Percentiles rank a stretch among this genome's conserved stretches.
Evolutionary conservation across 139 green algal species (phyloP).

Genomic region (Picochlorum sp.): DNA sequence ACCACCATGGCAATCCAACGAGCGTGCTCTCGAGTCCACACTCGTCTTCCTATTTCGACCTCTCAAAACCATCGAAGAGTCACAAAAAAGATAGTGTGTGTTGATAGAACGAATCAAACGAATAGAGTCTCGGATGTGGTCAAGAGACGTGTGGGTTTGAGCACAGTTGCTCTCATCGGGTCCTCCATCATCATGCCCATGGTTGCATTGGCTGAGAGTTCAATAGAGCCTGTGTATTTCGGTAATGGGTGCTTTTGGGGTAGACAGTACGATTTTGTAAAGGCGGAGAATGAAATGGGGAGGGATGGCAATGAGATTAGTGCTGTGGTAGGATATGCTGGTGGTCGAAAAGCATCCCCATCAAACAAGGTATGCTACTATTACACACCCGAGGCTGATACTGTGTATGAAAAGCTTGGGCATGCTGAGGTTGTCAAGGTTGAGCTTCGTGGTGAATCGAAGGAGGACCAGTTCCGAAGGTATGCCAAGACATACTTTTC

Average conservation of each 20-base stretch:
- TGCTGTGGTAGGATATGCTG: constrained; percentile 60
- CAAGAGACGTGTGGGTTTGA: too few relatives aligned
- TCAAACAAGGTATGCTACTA: constrained; percentile 68
- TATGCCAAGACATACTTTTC: constrained; percentile 70
- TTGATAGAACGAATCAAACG: too few relatives aligned
- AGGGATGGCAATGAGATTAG: constrained; percentile 25
- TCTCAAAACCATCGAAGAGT: too few relatives aligned
- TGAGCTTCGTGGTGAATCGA: constrained; percentile 24
- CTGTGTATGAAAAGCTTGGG: constrained; percentile 64
- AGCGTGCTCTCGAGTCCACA: too few relatives aligned
- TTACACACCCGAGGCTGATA: constrained; percentile 27
- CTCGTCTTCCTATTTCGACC: too few relatives aligned
- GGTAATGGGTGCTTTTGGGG: constrained; percentile 56
- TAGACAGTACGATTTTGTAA: constrained; percentile 56
- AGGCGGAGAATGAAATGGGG: constrained; percentile 45
- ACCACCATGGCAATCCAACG: too few relatives aligned
- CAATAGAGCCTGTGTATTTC: constrained; percentile 22
- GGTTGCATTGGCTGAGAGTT: background rate
- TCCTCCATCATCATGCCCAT: background rate
- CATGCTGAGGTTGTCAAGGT: constrained; percentile 62
- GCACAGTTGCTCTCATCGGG: too few relatives aligned
- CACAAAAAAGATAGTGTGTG: too few relatives aligned
- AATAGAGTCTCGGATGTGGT: too few relatives aligned
- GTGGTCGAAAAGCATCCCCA: constrained; percentile 14
- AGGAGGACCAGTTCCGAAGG: constrained; percentile 24